These are phyloP conservation scores for Rhizopus sp. DNA, from an alignment of 371 early-diverging fungal species.

Conservation along the genomic window DNA sequence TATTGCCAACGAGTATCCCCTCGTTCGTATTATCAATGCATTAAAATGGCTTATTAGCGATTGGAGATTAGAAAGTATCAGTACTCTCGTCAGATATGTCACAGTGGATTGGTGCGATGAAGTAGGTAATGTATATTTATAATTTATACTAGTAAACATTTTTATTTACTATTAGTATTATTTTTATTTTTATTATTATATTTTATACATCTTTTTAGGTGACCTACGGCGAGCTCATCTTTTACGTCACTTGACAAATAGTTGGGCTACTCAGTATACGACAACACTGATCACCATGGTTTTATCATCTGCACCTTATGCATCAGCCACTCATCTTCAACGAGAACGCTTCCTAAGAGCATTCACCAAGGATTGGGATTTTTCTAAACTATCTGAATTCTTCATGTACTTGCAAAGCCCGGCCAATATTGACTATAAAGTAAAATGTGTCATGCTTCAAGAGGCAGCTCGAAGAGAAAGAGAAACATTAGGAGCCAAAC, in stretches of 20 bases:
- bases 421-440: conserved; percentile 69
- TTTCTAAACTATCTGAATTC: conserved; percentile 75
- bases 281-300: conserved; percentile 51
- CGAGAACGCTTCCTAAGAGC: conserved; percentile 68
- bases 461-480: conserved; percentile 61
- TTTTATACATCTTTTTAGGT: conserved; percentile 27
- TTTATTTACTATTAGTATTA: background rate
- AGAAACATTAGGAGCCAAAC: conserved; percentile 40
- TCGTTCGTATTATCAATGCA: conserved; percentile 68
- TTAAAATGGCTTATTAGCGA: conserved; percentile 72
- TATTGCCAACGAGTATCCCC: conserved; percentile 72
- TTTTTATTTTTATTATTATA: background rate
- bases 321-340: conserved; percentile 33
- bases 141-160: background rate
- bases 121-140: conserved; percentile 23
- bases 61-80: conserved; percentile 69
- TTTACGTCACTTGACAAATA: conserved; percentile 55
- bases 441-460: conserved; percentile 75
- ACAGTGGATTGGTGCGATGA: conserved; percentile 66
- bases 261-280: conserved; percentile 64
- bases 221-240: conserved; percentile 57
- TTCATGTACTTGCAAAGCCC: conserved; percentile 71
- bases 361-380: conserved; percentile 75
- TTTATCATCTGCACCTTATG: conserved; percentile 40
- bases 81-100: conserved; percentile 63